Percentiles rank a stretch among this genome's conserved stretches.
These are phyloP conservation scores for Ophiostoma novo-ulmi DNA, from an alignment of 2,329 filamentous ascomycete species.

Conservation along the genomic window DNA sequence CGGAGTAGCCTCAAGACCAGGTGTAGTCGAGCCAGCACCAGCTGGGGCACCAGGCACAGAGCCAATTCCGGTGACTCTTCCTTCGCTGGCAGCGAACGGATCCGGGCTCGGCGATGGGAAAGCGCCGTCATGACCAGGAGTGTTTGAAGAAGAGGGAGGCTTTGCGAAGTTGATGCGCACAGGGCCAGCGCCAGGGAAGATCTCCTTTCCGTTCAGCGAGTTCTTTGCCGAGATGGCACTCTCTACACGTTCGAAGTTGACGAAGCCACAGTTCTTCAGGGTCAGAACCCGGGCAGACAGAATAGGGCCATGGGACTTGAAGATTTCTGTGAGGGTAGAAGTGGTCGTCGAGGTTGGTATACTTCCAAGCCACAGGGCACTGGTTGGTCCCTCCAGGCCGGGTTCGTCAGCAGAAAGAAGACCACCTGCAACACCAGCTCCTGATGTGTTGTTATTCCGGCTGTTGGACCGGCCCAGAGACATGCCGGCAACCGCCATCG, in stretches of 20 bases:
- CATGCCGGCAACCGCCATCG: conserved; percentile 77
- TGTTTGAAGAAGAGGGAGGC: conserved; percentile 82
- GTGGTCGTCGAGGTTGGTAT: conserved; percentile 96
- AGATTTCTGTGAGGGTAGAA: conserved; percentile 90
- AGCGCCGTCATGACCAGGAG: conserved; percentile 80
- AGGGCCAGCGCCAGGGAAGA: conserved; percentile 92
- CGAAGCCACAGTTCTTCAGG: conserved; percentile 98
- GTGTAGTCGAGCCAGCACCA: conserved; percentile 20
- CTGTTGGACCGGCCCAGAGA: conserved; percentile 63
- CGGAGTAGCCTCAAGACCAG: conserved; percentile 31
- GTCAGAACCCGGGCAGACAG: conserved; percentile 89
- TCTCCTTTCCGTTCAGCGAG: conserved; percentile 90
- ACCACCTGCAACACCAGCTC: conserved; percentile 41
- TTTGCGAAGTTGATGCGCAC: conserved; percentile 97
- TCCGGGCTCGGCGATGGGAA: conserved; percentile 90
- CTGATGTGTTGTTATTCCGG: conserved; percentile 47
- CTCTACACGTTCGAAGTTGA: conserved; percentile 90
- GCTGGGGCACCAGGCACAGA: conserved; percentile 35
- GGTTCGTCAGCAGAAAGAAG: conserved; percentile 70
- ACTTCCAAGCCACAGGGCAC: conserved; percentile 93
- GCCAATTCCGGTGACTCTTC: background rate
- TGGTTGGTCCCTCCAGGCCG: conserved; percentile 80
- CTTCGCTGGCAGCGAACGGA: conserved; percentile 54
- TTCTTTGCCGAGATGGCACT: conserved; percentile 86
- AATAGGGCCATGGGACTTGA: conserved; percentile 86